Conservation (phyloP, 2,329 filamentous ascomycete genomes). For the Xylaria arbuscula region DNA sequence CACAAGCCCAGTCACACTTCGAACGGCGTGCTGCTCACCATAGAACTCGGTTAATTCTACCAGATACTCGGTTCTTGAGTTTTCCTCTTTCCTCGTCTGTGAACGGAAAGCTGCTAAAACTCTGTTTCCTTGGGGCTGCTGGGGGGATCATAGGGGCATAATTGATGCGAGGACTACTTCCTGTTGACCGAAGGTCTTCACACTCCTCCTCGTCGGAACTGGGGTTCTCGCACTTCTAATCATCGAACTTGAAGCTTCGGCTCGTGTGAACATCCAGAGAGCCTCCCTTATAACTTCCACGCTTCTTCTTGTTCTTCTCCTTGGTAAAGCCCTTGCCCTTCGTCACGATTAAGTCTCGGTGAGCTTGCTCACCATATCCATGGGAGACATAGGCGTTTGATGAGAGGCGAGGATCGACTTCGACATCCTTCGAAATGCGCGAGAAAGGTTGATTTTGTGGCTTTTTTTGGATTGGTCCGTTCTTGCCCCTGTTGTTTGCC, state of each 20-base stretch:
- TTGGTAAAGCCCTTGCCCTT: conserved; percentile 98
- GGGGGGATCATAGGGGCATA: conserved; percentile 15
- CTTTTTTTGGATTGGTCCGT: conserved; percentile 55
- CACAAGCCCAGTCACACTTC: conserved; percentile 4
- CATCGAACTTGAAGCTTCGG: conserved; percentile 94
- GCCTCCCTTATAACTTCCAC: conserved; percentile 90
- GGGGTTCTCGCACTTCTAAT: conserved; percentile 62
- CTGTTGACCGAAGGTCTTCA: conserved; percentile 8
- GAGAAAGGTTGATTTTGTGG: conserved; percentile 77
- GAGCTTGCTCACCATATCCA: conserved; percentile 88
- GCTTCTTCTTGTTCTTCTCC: conserved; percentile 99
- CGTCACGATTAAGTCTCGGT: conserved; percentile 88
- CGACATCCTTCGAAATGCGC: conserved; percentile 75
- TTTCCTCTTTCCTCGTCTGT: background rate
- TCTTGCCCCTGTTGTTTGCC: conserved; percentile 52
- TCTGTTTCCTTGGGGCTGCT: conserved; percentile 24
- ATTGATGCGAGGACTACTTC: background rate
- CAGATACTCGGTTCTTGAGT: background rate
- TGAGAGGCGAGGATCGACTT: conserved; percentile 74
- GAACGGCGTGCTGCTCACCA: conserved; percentile 16
- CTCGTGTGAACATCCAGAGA: conserved; percentile 83
- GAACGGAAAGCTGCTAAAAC: background rate
- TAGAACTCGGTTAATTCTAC: conserved; percentile 24
- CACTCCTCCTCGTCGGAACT: conserved; percentile 29
- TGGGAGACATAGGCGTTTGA: conserved; percentile 87